These are phyloP conservation scores for Euphorbia pulcherrima DNA, from an alignment of 345 rosid genomes.

Conservation along the genomic window DNA sequence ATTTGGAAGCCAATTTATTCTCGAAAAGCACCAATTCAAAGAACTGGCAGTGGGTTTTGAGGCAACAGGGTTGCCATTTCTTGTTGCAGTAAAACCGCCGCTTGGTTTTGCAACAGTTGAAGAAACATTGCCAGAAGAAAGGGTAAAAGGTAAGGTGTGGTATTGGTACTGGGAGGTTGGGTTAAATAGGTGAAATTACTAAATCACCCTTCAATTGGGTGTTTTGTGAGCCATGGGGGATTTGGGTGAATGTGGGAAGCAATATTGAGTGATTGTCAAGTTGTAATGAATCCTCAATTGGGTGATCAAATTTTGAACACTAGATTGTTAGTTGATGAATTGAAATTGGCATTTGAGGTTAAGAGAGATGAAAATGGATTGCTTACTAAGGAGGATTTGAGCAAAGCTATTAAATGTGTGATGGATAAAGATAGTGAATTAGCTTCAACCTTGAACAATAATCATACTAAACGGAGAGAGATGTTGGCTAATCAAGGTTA, in stretches of 20 bases:
- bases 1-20: constrained; percentile 2
- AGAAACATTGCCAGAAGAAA: constrained; percentile 27
- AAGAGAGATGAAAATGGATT: no score
- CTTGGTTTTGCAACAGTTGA: no score
- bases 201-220: no score
- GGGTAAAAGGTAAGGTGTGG: background rate
- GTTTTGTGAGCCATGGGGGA: no score
- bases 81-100: background rate
- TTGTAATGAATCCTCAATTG: constrained; percentile 50
- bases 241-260: constrained; percentile 75
- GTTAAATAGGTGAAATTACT: constrained; percentile 38
- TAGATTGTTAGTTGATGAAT: constrained; percentile 45
- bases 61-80: constrained; percentile 4
- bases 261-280: constrained; percentile 51
- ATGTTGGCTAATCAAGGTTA: background rate
- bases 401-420: constrained; percentile 24
- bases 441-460: constrained; percentile 13
- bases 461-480: no score
- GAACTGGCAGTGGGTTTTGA: constrained; percentile 5
- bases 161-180: constrained; percentile 7
- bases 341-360: constrained; percentile 55
- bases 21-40: background rate
- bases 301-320: constrained; percentile 63
- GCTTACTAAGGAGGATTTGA: constrained; percentile 28
- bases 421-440: constrained; percentile 29